Base-by-base conservation (phyloP, 164 flowering plant species). In the Cinnamomum micranthum region DNA sequence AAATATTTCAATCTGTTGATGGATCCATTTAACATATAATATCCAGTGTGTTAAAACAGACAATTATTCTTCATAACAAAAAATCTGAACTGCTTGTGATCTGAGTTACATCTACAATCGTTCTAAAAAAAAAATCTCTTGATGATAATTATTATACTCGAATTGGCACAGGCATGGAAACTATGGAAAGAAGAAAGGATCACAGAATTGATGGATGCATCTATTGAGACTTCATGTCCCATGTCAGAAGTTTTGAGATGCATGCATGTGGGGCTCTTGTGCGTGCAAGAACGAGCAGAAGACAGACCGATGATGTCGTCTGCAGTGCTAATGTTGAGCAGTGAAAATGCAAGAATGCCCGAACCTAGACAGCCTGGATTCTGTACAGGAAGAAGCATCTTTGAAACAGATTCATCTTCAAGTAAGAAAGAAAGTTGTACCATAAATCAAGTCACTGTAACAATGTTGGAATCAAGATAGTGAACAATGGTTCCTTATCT, bases 361-460 rank as follows among this genome's bases (percentile, higher is more conserved):
- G 70, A 72, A 35, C 86, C 86, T 10, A 78, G 76, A 52, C 58
- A 78, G 3, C 86, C 86, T 12, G 86, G 78, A 20, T 84, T 80
- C 65, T 75, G n/a, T 25, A n/a, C 15, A 2, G 75, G 64, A 24
- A 77, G 71, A 41, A 63, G 72, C n/a, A 20, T 55, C 0, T 14
- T 41, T 6, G 79, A 64, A 62, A 77, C 68, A 14, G 60, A 65
- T 14, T 70, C 71, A 4, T 74, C 76, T 28, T 78, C 80, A 31
- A 25, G 24, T 27, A 70, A 31, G 22, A 62, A 62, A 47, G 76
- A 68, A 63, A 68, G 75, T 1, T 69, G 31, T 31, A 70, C 74
- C 28, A 24, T 58, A 65, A 78, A 78, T n/a, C 50, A 74, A 23
- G 47, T 78, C 31, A 78, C 80, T 17, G 77, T 70, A 9, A 74